Evolutionary conservation across 2,329 filamentous ascomycete species (phyloP), one percentile per base, ranked within the genome.

Genomic region (Trichoderma atrobrunneum): DNA sequence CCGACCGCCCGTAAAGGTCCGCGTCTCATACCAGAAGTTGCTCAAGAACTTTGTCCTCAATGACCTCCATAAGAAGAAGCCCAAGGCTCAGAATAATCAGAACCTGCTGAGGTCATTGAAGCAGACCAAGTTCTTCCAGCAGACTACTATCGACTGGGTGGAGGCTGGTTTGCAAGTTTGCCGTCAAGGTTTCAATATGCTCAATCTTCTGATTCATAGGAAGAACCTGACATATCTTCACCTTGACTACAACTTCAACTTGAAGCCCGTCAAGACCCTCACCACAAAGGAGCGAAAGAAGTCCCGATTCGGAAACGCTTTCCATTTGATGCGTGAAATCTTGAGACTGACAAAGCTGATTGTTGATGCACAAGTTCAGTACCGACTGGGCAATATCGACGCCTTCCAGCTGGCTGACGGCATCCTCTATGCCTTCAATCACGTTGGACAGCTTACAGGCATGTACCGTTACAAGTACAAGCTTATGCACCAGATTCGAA

Each of bases 391-490:
- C 72, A 99, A 99, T 78, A 98, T 99, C 74, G 96, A 99, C 82
- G 96, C 97, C 48, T 99, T 99, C 86, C 96, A 99, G 82, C 90
- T 99, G 75, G 96, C 96, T 4, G 96, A 99, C 81, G 96, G 96
- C 81, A 99, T 99, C 72, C 86, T 98, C n/a, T 99, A 99, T 78
- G 97, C 96, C 21, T 99, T 99, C 85, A 99, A 99, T 83, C 96
- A 99, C 77, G 96, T 99, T 72, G 96, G 96, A 74, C 97, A 99
- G 82, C 86, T 99, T 74, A 99, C 96, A 18, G 96, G 96, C 80
- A 99, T 99, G 96, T 99, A 99, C 84, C 92, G 96, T 73, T 99
- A 99, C 88, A 99, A 99, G 87, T 99, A 99, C 86, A 99, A 99
- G 87, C 87, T 99, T 71, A 99, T 99, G 96, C 96, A 99, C 81